phyloP scores from a whole-genome alignment of 768 basidiomycete species.

The Gyrodon lividus region DNA sequence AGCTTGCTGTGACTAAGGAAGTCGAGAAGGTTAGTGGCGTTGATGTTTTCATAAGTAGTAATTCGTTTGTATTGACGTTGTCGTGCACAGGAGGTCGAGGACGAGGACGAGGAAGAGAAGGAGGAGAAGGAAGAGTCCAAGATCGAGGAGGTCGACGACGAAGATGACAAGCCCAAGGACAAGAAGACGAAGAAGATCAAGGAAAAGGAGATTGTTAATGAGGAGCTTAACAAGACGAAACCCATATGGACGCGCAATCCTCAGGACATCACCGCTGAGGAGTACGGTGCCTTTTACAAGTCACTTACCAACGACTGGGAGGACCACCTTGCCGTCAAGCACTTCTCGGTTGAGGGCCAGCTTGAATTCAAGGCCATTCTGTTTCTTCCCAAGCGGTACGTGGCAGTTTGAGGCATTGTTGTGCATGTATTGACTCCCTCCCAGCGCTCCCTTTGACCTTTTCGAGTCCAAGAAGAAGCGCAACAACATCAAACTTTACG shows the following conservation, averaged over 20 bases:
- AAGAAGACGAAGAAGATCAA: constrained; percentile 96
- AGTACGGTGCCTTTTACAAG: constrained; percentile 98
- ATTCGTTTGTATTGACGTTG: constrained; percentile 4
- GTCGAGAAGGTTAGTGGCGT: constrained; percentile 83
- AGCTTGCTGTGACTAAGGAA: constrained; percentile 98
- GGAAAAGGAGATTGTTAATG: constrained; percentile 82
- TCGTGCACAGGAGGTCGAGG: constrained; percentile 73
- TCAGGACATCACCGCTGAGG: constrained; percentile 86
- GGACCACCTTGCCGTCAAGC: constrained; percentile 98
- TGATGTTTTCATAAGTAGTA: background rate
- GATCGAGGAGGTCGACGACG: constrained; percentile 82
- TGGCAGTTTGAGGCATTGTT: background rate
- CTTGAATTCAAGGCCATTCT: constrained; percentile 99
- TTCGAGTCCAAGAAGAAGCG: constrained; percentile 99
- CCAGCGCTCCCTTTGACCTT: constrained; percentile 95
- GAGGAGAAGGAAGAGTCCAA: constrained; percentile 76
- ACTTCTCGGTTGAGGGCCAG: constrained; percentile 99
- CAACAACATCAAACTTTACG: constrained; percentile 99
- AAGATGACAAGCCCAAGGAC: constrained; percentile 81
- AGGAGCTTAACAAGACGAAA: constrained; percentile 99
- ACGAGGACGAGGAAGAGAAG: constrained; percentile 71
- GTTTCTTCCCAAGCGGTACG: constrained; percentile 92
- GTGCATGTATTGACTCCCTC: constrained; percentile 2
- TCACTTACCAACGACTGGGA: constrained; percentile 99
- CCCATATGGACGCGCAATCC: constrained; percentile 99